These are phyloP conservation scores for Scytalidium lignicola DNA, from an alignment of 2,329 filamentous ascomycete species.

Conservation along the genomic window DNA sequence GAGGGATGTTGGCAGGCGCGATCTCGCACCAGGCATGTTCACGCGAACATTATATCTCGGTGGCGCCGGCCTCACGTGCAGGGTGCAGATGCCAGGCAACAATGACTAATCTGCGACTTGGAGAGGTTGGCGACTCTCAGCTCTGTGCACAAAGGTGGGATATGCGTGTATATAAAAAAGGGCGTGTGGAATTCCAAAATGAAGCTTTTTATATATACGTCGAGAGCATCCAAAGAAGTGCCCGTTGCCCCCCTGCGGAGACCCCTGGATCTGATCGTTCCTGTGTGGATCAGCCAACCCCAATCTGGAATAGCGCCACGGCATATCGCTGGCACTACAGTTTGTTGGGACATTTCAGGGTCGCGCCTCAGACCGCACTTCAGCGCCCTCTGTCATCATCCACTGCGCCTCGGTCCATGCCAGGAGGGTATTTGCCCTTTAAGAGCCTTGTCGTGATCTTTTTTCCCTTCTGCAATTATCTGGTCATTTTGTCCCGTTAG, in stretches of 20 bases:
- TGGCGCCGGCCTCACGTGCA: background rate
- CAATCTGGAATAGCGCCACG: background rate
- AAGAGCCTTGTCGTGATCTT: background rate
- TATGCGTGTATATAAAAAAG: too few relatives aligned
- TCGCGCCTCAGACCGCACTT: background rate
- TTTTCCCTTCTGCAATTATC: background rate
- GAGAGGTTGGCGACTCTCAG: background rate
- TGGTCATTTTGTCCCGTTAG: background rate
- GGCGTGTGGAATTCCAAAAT: too few relatives aligned
- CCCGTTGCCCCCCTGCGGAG: background rate
- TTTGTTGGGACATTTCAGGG: background rate
- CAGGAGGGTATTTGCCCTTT: background rate
- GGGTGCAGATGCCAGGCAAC: background rate
- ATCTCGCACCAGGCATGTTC: background rate
- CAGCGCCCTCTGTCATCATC: background rate
- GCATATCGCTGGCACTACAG: background rate
- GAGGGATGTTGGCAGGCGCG: background rate
- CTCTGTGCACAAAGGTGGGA: background rate
- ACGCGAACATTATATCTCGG: background rate
- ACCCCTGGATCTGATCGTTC: background rate
- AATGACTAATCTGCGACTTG: background rate
- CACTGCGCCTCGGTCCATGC: background rate
- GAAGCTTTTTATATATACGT: too few relatives aligned
- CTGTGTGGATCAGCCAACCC: background rate
- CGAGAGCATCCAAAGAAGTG: too few relatives aligned